Evolutionary conservation across 2,329 filamentous ascomycete genomes (phyloP).

Genomic region (Epichloe brachyelytri): DNA sequence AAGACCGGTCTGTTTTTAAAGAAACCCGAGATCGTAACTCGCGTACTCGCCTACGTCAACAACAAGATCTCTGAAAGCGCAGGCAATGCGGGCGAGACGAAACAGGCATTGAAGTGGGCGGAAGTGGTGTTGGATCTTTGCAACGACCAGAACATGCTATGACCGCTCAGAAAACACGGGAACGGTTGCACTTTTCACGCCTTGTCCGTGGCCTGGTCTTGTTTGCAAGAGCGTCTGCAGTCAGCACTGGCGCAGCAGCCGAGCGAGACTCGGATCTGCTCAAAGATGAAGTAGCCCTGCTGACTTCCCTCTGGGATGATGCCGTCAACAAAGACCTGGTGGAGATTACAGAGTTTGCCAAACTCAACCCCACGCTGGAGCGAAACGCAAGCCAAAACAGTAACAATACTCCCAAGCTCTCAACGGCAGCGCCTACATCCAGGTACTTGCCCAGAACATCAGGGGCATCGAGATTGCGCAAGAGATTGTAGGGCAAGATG

Average conservation of each 20-base stretch:
- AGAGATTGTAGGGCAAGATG: conserved; percentile 23
- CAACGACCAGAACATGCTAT: conserved; percentile 28
- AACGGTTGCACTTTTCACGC: conserved; percentile 14
- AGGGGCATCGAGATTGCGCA: conserved; percentile 32
- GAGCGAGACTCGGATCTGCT: conserved; percentile 15
- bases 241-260: conserved; percentile 12
- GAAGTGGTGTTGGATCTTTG: conserved; percentile 37
- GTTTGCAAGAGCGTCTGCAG: conserved; percentile 15
- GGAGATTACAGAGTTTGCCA: conserved; percentile 12
- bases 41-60: conserved; percentile 17
- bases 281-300: conserved; percentile 16
- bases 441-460: conserved; percentile 19
- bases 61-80: conserved; percentile 25
- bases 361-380: conserved; percentile 12
- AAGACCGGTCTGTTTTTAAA: conserved; percentile 34
- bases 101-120: conserved; percentile 31
- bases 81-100: conserved; percentile 23
- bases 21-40: conserved; percentile 24
- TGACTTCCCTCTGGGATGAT: conserved; percentile 16
- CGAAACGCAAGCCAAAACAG: conserved; percentile 4
- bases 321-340: conserved; percentile 9
- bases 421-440: conserved; percentile 15
- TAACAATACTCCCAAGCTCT: conserved; percentile 8
- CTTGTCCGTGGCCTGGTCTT: conserved; percentile 19
- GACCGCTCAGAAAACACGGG: conserved; percentile 6